phyloP scores from a whole-genome alignment of 1,139 yeast species.

The Hanseniaspora uvarum region DNA sequence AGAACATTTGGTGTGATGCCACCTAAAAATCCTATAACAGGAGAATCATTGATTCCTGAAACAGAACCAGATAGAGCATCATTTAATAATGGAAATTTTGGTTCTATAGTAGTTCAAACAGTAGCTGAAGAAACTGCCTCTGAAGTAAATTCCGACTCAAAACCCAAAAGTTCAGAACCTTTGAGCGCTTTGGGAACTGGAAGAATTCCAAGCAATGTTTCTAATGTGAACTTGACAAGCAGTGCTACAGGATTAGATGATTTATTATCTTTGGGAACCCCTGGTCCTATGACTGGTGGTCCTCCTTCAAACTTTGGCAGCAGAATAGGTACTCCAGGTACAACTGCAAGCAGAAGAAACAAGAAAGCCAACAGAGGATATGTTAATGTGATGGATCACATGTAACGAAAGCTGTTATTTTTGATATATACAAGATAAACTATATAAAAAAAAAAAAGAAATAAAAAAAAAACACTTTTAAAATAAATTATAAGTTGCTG shows the following conservation, averaged over 20 bases:
- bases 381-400: constrained; percentile 61
- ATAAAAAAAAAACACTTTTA: background rate
- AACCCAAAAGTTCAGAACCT: background rate
- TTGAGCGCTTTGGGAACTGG: background rate
- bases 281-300: constrained; percentile 1
- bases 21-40: constrained; percentile 28
- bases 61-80: constrained; percentile 14
- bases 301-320: constrained; percentile 20
- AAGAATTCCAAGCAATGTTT: constrained; percentile 12
- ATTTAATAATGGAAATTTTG: constrained; percentile 17
- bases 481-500: too few species aligned
- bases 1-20: constrained; percentile 25
- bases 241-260: constrained; percentile 54
- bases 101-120: constrained; percentile 16
- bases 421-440: constrained; percentile 4
- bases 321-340: constrained; percentile 32
- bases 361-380: constrained; percentile 60
- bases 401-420: constrained; percentile 12
- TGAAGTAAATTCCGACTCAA: background rate
- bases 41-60: constrained; percentile 24
- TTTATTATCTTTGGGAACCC: constrained; percentile 36
- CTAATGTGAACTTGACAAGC: constrained; percentile 24
- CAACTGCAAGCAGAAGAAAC: constrained; percentile 32
- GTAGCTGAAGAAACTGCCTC: background rate
- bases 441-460: background rate